Evolutionary conservation across 257 asterid species (phyloP).

Genomic region (Striga asiatica): DNA sequence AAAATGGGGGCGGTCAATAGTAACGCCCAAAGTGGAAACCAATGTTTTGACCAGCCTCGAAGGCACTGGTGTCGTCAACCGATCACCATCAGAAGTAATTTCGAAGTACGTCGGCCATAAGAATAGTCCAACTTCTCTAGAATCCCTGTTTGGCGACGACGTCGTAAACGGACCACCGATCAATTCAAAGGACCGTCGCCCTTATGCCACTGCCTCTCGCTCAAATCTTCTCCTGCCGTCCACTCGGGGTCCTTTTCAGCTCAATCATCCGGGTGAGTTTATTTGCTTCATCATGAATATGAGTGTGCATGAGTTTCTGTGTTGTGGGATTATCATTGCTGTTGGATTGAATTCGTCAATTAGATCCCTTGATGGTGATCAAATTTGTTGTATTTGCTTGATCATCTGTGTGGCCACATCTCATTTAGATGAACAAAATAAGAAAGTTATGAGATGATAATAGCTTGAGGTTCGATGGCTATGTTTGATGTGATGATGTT

Average conservation of each 20-base stretch:
- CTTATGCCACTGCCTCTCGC: neutral
- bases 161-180: slow-evolving; percentile 18
- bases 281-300: neutral
- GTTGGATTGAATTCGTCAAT: slow-evolving; percentile 2
- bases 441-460: neutral
- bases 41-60: no score
- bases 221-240: slow-evolving; percentile 10
- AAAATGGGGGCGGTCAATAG: no score
- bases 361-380: neutral
- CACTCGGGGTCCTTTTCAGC: slow-evolving; percentile 5
- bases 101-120: slow-evolving; percentile 17
- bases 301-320: slow-evolving; percentile 3
- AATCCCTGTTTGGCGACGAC: slow-evolving; percentile 10
- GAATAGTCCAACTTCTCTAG: slow-evolving; percentile 4
- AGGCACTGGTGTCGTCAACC: no score
- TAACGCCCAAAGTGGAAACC: no score
- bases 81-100: neutral
- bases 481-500: no score
- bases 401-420: neutral
- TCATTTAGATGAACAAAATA: neutral
- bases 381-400: slow-evolving; percentile 4
- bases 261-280: slow-evolving; percentile 19
- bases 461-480: neutral
- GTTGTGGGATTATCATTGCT: slow-evolving; percentile 6
- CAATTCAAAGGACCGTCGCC: slow-evolving; percentile 12